Evolutionary conservation across 371 early-diverging fungal species (phyloP), one percentile per base, ranked within the genome.

Genomic region (Thermomucor indicae-seudaticae): DNA sequence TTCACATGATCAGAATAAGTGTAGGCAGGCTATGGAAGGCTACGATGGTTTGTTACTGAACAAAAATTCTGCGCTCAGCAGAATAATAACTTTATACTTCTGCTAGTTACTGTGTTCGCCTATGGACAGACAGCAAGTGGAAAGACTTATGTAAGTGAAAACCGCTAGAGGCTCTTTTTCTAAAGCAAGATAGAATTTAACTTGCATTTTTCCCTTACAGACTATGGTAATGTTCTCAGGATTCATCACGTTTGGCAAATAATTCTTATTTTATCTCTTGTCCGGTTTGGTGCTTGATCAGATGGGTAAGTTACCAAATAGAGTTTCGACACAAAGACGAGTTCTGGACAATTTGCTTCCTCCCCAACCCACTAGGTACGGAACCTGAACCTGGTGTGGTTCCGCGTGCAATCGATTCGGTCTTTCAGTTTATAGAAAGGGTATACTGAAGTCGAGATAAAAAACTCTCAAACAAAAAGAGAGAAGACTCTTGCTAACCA

Each of bases 111-210:
- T 17, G 80, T 88, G 12, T 88, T 88, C 60, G 86, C 86, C 1
- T 89, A 86, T 75, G 89, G 89, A 2, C 91, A 91, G 53, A 93
- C 93, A 10, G 88, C 88, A 0, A 80, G 82, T 60, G 91, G 93
- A 22, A 93, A 92, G 58, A 91, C 92, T 14, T 76, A 70, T 60
- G 70, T 71, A 62, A 64, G 65, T 57, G 2, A 16, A 8, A 20
- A n/a, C n/a, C n/a, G n/a, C n/a, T n/a, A n/a, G n/a, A n/a, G n/a
- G n/a, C n/a, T n/a, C n/a, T n/a, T n/a, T n/a, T n/a, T n/a, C n/a
- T n/a, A n/a, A n/a, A n/a, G n/a, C n/a, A n/a, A n/a, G n/a, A n/a
- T n/a, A n/a, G n/a, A n/a, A 41, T 27, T 19, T 49, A 32, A 34
- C 20, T 37, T 44, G 17, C 28, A 38, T 35, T 22, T 19, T 27